Conservation (phyloP, 352 stramenopile species). For the Globisporangium splendens region DNA sequence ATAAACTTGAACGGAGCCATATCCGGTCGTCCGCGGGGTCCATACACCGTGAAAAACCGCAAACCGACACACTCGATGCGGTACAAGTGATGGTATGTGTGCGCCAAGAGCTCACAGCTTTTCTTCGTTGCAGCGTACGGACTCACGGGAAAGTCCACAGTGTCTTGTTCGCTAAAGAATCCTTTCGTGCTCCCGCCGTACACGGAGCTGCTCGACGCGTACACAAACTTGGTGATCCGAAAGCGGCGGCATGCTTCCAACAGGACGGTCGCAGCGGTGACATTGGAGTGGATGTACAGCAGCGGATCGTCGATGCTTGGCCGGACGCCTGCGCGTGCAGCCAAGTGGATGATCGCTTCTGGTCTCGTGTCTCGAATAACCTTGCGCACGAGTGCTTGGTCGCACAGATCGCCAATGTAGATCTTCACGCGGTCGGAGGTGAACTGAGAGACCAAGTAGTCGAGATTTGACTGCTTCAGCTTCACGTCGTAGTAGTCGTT, state of each 20-base stretch:
- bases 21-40: constrained; percentile 92
- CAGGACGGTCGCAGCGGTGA: constrained; percentile 91
- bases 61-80: constrained; percentile 92
- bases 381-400: constrained; percentile 85
- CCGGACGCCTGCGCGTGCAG: constrained; percentile 94
- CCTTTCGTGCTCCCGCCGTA: constrained; percentile 92
- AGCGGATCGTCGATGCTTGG: constrained; percentile 97
- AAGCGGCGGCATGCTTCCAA: constrained; percentile 91
- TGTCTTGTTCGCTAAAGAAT: constrained; percentile 88
- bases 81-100: constrained; percentile 98
- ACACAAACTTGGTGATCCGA: constrained; percentile 93
- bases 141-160: constrained; percentile 85
- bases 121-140: constrained; percentile 43
- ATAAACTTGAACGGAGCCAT: constrained; percentile 15
- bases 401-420: constrained; percentile 93
- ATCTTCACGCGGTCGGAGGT: constrained; percentile 56
- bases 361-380: constrained; percentile 88
- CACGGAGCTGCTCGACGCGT: constrained; percentile 93
- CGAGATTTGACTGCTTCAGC: constrained; percentile 95
- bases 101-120: constrained; percentile 94
- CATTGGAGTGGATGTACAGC: constrained; percentile 98
- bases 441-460: constrained; percentile 63
- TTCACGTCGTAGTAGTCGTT: constrained; percentile 99
- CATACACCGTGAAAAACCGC: constrained; percentile 99
- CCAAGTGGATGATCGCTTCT: constrained; percentile 92